Percentiles rank a stretch among this genome's conserved stretches.
Conservation (phyloP, 805 yeast genomes). For the Dipodascus albidus region DNA sequence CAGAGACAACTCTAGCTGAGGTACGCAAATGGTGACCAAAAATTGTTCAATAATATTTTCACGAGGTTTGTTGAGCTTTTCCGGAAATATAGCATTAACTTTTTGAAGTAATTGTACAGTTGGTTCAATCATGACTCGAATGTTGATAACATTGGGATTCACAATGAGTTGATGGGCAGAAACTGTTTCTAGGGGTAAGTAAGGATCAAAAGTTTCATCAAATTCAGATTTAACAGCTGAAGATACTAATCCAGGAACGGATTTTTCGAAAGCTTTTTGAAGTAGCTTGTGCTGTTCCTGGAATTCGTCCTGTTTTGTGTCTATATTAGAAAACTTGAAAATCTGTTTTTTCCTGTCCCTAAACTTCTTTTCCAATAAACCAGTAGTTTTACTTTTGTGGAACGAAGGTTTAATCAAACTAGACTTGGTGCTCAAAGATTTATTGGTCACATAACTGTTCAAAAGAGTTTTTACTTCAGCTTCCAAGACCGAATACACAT, state of each 20-base stretch:
- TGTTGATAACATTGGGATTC: slow-evolving; percentile 62
- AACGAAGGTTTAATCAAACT: slow-evolving; percentile 5
- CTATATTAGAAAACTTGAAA: slow-evolving; percentile 23
- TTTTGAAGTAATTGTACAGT: slow-evolving; percentile 59
- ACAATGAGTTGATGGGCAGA: slow-evolving; percentile 54
- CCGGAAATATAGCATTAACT: slow-evolving; percentile 32
- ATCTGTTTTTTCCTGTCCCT: slow-evolving; percentile 10
- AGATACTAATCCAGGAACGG: slow-evolving; percentile 57
- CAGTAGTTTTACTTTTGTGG: slow-evolving; percentile 20
- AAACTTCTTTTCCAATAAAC: background rate
- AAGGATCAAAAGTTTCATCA: slow-evolving; percentile 29
- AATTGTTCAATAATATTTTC: slow-evolving; percentile 45
- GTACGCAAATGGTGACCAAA: slow-evolving; percentile 53
- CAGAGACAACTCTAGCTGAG: slow-evolving; percentile 49
- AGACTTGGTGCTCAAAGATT: slow-evolving; percentile 6
- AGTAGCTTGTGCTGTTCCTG: slow-evolving; percentile 28
- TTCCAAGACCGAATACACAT: slow-evolving; percentile 36
- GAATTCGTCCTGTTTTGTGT: slow-evolving; percentile 16
- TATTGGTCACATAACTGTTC: slow-evolving; percentile 25
- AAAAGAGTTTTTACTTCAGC: slow-evolving; percentile 31
- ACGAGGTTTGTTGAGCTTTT: slow-evolving; percentile 12
- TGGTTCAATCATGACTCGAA: slow-evolving; percentile 67
- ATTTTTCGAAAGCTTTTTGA: slow-evolving; percentile 38
- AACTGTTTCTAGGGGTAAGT: slow-evolving; percentile 48
- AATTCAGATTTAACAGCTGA: slow-evolving; percentile 22